A percentile compares a stretch with the other conserved stretches of the same genome.
phyloP scores from a whole-genome alignment of 495 filamentous ascomycete species.

The Neurospora africana region DNA sequence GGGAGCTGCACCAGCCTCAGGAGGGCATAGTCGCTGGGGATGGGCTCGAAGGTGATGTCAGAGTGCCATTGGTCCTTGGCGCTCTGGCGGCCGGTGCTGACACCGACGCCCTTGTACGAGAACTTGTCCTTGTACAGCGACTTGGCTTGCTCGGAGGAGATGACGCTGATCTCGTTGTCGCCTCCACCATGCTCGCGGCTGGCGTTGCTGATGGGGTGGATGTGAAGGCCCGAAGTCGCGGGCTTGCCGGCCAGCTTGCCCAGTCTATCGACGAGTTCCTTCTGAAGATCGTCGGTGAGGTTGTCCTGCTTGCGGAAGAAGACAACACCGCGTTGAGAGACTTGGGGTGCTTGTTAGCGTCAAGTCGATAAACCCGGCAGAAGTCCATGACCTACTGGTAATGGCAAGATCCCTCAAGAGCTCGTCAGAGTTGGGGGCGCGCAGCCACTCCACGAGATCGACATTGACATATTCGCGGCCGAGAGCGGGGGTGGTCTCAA shows the following conservation, averaged over 20 bases:
- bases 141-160: constrained; percentile 49
- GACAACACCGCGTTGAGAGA: constrained; percentile 71
- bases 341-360: constrained; percentile 26
- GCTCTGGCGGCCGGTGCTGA: constrained; percentile 24
- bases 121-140: constrained; percentile 39
- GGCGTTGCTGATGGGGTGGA: constrained; percentile 60
- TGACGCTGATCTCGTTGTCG: constrained; percentile 66
- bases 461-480: constrained; percentile 53
- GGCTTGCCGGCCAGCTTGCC: constrained; percentile 60
- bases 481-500: constrained; percentile 59
- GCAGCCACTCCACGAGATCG: constrained; percentile 51
- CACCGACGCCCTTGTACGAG: constrained; percentile 3
- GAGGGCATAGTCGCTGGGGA: constrained; percentile 55
- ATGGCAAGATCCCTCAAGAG: constrained; percentile 56
- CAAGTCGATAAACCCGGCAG: neutral
- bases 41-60: constrained; percentile 59
- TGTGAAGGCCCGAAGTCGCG: constrained; percentile 53
- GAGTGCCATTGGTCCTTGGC: constrained; percentile 49
- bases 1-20: constrained; percentile 53
- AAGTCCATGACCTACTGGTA: constrained; percentile 14
- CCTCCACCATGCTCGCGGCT: constrained; percentile 45
- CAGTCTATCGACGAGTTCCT: constrained; percentile 55
- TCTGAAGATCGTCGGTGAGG: constrained; percentile 53
- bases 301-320: constrained; percentile 70
- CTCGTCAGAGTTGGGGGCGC: constrained; percentile 54